Base-by-base conservation (phyloP, 2,329 filamentous ascomycete genomes). In the Cercospora sesami region DNA sequence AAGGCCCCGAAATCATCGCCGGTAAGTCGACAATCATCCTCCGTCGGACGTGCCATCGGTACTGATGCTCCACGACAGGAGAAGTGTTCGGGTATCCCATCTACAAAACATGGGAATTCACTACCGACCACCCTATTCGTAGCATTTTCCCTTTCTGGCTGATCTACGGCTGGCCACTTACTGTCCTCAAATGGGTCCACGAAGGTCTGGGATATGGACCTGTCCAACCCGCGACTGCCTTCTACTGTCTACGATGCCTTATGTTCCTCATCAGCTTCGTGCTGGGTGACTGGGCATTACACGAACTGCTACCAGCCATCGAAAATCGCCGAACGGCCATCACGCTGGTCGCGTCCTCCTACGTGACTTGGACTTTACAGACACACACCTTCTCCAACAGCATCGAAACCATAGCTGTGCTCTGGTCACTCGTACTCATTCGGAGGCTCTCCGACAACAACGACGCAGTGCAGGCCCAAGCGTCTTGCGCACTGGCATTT, bases 321-420 rank as follows among this genome's bases (percentile, higher is more conserved):
- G 89, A 89, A 68, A 83, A 87, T 75, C 89, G 93, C 71, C 87
- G 87, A 73, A 83, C 90, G 65, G 92, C 93, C 9, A 87, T 96
- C 55, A 84, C 96, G 57, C 85, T 99, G 66, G 91, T 97, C 69
- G 93, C 94, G 57, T 98, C 94, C 30, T 97, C 93, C 28, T 99
- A 98, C 81, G 94, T 97, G 74, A 99, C 95, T 59, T 99, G 95
- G 94, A 97, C 94, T 55, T 97, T 94, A 81, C 95, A 99, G 81
- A 95, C 93, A 18, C 95, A 99, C 81, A 98, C 95, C 12, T 98
- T 99, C 80, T 98, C 94, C 71, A 99, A 99, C 81, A 96, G 94
- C 69, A 87, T 98, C 73, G 95, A 99, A 83, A 98, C 95, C 2
- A 83, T 99, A 74, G 86, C 94, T 61, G 93, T 99, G 62, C 87